phyloP scores from a whole-genome alignment of 192 early-diverging fungal species.

The Funneliformis mosseae region DNA sequence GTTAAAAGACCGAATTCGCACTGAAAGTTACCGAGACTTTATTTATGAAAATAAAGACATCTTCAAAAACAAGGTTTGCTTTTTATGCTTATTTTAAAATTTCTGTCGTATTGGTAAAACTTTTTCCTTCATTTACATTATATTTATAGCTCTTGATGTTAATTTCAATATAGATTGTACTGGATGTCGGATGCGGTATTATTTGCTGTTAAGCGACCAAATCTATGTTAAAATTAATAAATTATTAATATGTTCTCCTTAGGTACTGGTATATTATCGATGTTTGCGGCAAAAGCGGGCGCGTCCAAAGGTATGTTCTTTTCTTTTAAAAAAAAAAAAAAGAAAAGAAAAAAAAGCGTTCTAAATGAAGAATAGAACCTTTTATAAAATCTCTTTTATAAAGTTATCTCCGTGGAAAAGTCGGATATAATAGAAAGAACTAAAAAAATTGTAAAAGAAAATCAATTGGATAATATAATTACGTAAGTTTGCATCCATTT shows the following conservation, averaged over 20 bases:
- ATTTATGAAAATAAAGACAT: slow-evolving; percentile 96
- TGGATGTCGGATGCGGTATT: slow-evolving; percentile 97
- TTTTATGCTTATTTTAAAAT: slow-evolving; percentile 63
- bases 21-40: slow-evolving; percentile 86
- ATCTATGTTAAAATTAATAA: neutral
- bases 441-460: slow-evolving; percentile 90
- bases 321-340: neutral
- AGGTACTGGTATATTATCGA: slow-evolving; percentile 91
- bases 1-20: slow-evolving; percentile 98
- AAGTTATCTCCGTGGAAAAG: slow-evolving; percentile 73
- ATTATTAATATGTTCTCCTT: neutral
- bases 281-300: slow-evolving; percentile 99
- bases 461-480: slow-evolving; percentile 86
- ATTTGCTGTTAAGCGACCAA: neutral
- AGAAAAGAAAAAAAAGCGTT: neutral
- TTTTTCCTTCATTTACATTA: slow-evolving; percentile 57
- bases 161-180: slow-evolving; percentile 61
- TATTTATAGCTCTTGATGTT: neutral
- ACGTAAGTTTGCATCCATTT: slow-evolving; percentile 37
- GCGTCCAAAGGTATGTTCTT: slow-evolving; percentile 48
- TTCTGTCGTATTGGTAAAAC: slow-evolving; percentile 42
- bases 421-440: slow-evolving; percentile 97
- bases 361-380: neutral
- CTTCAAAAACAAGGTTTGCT: slow-evolving; percentile 88
- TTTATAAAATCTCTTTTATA: neutral